Conservation (phyloP, 352 stramenopile species). For the Globisporangium canariense region DNA sequence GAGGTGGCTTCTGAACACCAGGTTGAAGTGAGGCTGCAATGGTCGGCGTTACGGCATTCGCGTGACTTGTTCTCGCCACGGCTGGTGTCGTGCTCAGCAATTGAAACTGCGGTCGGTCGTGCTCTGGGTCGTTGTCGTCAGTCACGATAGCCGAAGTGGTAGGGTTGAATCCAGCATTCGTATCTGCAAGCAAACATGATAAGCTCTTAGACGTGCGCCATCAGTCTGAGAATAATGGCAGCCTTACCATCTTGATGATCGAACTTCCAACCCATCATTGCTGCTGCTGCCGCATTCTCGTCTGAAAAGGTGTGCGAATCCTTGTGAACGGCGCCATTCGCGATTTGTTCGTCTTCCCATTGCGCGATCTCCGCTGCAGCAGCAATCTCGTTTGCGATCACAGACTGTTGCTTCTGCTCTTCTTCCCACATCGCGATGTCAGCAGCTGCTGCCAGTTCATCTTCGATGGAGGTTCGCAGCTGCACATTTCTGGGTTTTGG, state of each 20-base stretch:
- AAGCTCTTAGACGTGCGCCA: not conserved
- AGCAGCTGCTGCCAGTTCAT: constrained; percentile 36
- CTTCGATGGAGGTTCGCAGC: constrained; percentile 17
- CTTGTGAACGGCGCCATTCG: not conserved
- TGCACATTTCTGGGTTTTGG: not conserved
- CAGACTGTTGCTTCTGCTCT: constrained; percentile 25
- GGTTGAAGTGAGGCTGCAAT: not conserved
- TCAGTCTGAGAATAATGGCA: not conserved
- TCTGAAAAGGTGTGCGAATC: constrained; percentile 23
- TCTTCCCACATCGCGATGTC: constrained; percentile 47
- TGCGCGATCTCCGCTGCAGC: constrained; percentile 14
- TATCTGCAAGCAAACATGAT: not conserved
- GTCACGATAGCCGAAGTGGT: not conserved
- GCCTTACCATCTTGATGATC: constrained; percentile 10
- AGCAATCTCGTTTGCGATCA: constrained; percentile 15
- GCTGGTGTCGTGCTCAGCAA: constrained; percentile 8
- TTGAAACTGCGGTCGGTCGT: constrained; percentile 10
- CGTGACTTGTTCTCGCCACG: not conserved
- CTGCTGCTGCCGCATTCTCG: constrained; percentile 34
- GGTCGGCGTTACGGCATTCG: not conserved
- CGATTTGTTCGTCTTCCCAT: constrained; percentile 15
- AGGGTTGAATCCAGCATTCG: not conserved
- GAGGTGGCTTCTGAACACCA: not conserved
- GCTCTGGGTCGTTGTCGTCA: constrained; percentile 2
- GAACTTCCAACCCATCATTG: constrained; percentile 24